Evolutionary conservation across 805 yeast species (phyloP), one percentile per base, ranked within the genome.

Genomic region (Wickerhamiella spandovensis): DNA sequence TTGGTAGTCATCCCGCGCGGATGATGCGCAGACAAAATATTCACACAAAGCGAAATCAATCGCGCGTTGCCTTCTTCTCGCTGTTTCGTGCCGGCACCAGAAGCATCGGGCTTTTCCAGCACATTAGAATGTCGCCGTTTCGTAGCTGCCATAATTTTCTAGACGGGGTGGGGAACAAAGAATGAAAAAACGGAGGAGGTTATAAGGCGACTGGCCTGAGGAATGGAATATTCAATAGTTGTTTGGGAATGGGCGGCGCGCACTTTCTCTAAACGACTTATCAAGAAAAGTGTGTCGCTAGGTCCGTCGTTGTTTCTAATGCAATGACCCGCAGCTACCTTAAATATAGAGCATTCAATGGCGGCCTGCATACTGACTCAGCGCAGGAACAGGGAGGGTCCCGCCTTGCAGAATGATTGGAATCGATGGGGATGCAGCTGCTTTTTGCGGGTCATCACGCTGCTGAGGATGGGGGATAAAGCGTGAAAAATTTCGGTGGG

Each of bases 1-100:
- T 58, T 60, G 41, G 62, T 62, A 10, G 66, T 61, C 55, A 63
- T 56, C 2, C 65, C 65, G 20, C 47, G 46, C 10, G 63, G 64
- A 37, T 56, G 48, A 6, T 37, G 44, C 12, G 49, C 48, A 30
- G 52, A 51, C 13, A 63, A 55, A 9, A 58, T 52, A 30, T 55
- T 53, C 17, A 62, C 48, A 43, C 67, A 62, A 38, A 54, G 43
- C 12, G 49, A 43, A 23, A 61, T 57, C n/a, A 62, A 57, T 43
- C 50, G 44, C 9, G 58, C 51, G 41, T 53, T 48, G 24, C n/a
- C 50, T 24, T 47, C 50, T 8, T 41, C 47, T 18, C 28, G 35
- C 9, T 22, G 18, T 20, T 47, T 44, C 8, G 22, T 24, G 24
- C 20, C 43, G 8, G 24, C 24, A 4, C 13, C 43, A 12, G 23